Conservation (phyloP, 2,329 filamentous ascomycete species). For the Alternaria incomplexa region DNA sequence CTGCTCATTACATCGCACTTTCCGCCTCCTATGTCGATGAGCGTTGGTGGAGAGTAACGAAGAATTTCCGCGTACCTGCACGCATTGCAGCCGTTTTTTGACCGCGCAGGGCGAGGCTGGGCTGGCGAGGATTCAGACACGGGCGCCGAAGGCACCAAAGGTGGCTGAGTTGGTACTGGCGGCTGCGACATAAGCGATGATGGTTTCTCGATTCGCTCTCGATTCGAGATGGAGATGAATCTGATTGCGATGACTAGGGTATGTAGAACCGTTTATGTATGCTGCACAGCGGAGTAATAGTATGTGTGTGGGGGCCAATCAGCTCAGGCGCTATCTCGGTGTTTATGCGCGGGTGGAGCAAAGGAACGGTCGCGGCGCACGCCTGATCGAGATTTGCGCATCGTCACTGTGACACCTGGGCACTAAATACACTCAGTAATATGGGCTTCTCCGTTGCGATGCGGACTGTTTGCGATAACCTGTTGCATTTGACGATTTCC, state of each 20-base stretch:
- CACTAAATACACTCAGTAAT: neutral
- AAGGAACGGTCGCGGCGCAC: neutral
- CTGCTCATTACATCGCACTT: constrained; percentile 63
- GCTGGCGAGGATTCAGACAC: constrained; percentile 12
- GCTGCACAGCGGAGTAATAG: neutral
- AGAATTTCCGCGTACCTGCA: constrained; percentile 25
- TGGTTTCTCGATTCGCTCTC: neutral
- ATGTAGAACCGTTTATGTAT: neutral
- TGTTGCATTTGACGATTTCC: neutral
- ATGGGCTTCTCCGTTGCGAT: neutral
- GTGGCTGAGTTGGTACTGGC: constrained; percentile 16
- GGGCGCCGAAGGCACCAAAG: constrained; percentile 19
- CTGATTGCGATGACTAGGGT: neutral
- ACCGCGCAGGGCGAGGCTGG: constrained; percentile 34
- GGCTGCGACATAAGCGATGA: constrained; percentile 27
- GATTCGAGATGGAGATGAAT: neutral
- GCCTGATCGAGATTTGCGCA: neutral
- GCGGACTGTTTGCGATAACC: neutral
- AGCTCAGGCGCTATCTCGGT: neutral
- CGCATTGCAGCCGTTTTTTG: constrained; percentile 42
- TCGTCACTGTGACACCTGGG: neutral
- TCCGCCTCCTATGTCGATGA: constrained; percentile 52
- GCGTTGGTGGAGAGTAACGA: neutral
- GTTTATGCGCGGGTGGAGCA: neutral
- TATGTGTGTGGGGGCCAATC: constrained; percentile 12